Base-by-base conservation (phyloP, 805 yeast genomes). In the Naumovozyma dairenensis region DNA sequence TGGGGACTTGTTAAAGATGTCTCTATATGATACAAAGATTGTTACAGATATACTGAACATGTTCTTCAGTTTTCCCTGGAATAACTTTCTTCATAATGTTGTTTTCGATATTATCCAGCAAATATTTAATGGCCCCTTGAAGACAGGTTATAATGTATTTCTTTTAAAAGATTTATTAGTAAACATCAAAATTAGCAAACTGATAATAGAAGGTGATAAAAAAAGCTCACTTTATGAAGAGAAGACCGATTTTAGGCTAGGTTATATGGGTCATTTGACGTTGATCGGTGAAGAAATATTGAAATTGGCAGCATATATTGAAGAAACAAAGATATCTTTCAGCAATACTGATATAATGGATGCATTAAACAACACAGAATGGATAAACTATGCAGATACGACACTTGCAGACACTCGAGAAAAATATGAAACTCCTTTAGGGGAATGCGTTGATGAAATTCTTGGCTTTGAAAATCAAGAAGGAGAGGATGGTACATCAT, bases 201-300 rank as follows among this genome's bases (percentile, higher is more conserved):
- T 72, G 33, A 79, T 81, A 32, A 73, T 80, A 25, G 66, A 71
- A 25, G 85, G 89, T 3, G 80, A 80, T 44, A 60, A 62, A 31
- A 65, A 65, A 30, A 77, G 82, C 44, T 62, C 65, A 21, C 73
- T 70, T 37, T 69, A 75, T 42, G 86, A 85, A 52, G 69, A 67
- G 42, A 64, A 59, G 32, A 68, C 69, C 4, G 74, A 74, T 12
- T 71, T 84, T 10, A 66, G 96, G 35, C 72, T 92, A 16, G 98
- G 98, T 0, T 92, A 89, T 55, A 87, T 89, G 87, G 98, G 98
- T 17, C 98, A 92, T 55, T 60, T 92, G 40, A 85, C 94, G 4
- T 65, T 92, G 26, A 84, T 92, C 33, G 87, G 96, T 29, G 98
- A 92, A 56, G 98, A 92, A 56, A 92, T 92, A 31, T 96, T 87